These are phyloP conservation scores for Cyberlindnera nakhonratchasimensis DNA, from an alignment of 805 yeast species.

Conservation along the genomic window DNA sequence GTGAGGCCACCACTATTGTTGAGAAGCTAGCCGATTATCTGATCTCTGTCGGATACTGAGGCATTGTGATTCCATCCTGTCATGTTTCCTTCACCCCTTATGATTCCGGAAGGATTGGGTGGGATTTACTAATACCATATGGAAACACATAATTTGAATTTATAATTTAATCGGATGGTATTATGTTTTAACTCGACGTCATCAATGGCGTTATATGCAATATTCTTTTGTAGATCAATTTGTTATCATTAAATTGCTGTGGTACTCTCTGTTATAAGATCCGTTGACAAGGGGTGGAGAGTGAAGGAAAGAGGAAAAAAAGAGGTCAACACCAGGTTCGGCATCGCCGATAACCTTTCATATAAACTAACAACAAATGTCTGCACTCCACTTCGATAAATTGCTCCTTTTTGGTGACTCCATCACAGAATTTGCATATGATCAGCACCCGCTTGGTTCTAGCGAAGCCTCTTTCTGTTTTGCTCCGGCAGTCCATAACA, in stretches of 20 bases:
- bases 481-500: constrained; percentile 46
- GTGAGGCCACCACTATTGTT: constrained; percentile 91
- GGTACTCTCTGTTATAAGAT: no score
- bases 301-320: no score
- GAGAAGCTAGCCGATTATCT: constrained; percentile 95
- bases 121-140: no score
- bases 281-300: no score
- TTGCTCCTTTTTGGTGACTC: constrained; percentile 70
- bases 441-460: constrained; percentile 30
- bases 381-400: constrained; percentile 31
- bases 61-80: background rate
- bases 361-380: background rate
- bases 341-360: background rate
- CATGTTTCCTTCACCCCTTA: background rate
- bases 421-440: constrained; percentile 53
- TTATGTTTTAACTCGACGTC: no score
- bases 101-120: background rate
- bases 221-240: no score
- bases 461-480: constrained; percentile 39
- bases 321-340: background rate
- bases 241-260: no score
- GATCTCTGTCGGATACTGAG: constrained; percentile 77
- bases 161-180: no score
- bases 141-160: no score
- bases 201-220: no score